Evolutionary conservation across 257 asterid genomes (phyloP).

Genomic region (Haberlea rhodopensis): DNA sequence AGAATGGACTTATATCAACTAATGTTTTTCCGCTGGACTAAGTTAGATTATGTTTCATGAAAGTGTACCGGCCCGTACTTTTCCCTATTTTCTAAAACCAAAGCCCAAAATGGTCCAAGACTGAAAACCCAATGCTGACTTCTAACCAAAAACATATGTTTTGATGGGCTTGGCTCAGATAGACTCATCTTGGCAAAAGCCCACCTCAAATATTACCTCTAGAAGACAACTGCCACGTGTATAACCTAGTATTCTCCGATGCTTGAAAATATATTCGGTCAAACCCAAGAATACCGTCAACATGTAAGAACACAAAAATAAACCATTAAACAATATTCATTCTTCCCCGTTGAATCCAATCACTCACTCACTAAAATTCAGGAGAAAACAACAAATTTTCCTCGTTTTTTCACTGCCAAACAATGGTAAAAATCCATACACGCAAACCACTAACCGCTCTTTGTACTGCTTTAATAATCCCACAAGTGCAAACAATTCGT

Average conservation of each 20-base stretch:
- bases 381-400: constrained; percentile 45
- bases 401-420: constrained; percentile 10
- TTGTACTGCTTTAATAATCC: background rate
- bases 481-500: constrained; percentile 47
- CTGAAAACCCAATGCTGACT: background rate
- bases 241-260: constrained; percentile 17
- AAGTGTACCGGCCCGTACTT: too few species aligned
- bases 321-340: constrained; percentile 9
- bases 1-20: too few species aligned
- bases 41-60: too few species aligned
- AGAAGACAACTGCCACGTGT: constrained; percentile 1
- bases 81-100: too few species aligned
- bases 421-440: background rate
- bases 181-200: too few species aligned
- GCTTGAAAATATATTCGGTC: constrained; percentile 23
- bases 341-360: constrained; percentile 7
- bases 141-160: too few species aligned
- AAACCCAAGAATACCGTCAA: constrained; percentile 23
- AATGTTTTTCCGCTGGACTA: too few species aligned
- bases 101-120: too few species aligned
- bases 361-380: constrained; percentile 36
- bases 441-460: constrained; percentile 14
- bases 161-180: background rate
- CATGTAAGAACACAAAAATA: background rate
- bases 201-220: background rate